These are phyloP conservation scores for Tylopilus cervinicoccineus DNA, from an alignment of 768 basidiomycete species.

Conservation along the genomic window DNA sequence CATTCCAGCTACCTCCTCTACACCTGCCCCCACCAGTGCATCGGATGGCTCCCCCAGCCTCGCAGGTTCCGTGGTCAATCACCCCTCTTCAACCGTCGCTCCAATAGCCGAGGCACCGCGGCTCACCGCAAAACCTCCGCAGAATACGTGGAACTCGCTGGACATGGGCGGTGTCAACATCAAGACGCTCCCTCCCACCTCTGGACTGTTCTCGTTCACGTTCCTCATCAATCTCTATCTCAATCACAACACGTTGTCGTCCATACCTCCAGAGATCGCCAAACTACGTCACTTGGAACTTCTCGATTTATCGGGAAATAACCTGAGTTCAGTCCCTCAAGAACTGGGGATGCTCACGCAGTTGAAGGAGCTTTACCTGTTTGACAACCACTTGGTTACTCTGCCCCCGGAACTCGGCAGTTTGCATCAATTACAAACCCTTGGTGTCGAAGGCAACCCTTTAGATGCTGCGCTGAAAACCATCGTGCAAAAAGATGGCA, in stretches of 20 bases:
- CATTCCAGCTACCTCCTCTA: conserved; percentile 26
- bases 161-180: conserved; percentile 96
- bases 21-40: conserved; percentile 28
- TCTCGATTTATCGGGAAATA: conserved; percentile 91
- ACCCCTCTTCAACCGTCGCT: conserved; percentile 73
- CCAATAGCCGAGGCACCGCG: conserved; percentile 67
- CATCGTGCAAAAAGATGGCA: conserved; percentile 94
- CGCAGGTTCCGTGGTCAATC: conserved; percentile 39
- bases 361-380: conserved; percentile 89
- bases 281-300: conserved; percentile 82
- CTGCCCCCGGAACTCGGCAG: conserved; percentile 87
- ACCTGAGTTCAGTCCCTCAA: conserved; percentile 67
- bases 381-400: conserved; percentile 89
- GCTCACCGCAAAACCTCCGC: conserved; percentile 62
- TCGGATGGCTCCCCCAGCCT: conserved; percentile 36
- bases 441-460: conserved; percentile 98
- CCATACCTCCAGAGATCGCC: conserved; percentile 79
- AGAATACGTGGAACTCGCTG: conserved; percentile 82
- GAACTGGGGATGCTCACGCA: conserved; percentile 89
- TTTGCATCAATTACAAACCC: conserved; percentile 85
- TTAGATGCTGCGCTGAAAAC: conserved; percentile 71
- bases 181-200: conserved; percentile 79
- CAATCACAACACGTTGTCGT: conserved; percentile 85
- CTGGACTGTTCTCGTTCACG: conserved; percentile 79
- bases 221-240: conserved; percentile 94